A percentile compares a stretch with the other conserved stretches of the same genome.
phyloP scores from a whole-genome alignment of 768 basidiomycete genomes.

The Boletus coccyginus region DNA sequence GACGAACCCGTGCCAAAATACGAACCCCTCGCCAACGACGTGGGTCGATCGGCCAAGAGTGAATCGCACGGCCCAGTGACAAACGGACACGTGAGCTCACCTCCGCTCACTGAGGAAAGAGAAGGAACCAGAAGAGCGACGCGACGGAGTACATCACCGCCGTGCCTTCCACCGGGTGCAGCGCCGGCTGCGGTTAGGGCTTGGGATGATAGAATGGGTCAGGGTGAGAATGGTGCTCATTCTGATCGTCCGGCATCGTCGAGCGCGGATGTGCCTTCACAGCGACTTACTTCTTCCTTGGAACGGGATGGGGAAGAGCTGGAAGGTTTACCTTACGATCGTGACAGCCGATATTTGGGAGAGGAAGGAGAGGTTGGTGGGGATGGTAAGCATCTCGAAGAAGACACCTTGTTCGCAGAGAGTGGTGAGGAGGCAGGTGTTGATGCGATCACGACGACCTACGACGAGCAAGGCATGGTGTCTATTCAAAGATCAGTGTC shows the following conservation, averaged over 20 bases:
- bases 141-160: conserved; percentile 34
- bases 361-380: not conserved
- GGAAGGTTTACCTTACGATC: conserved; percentile 27
- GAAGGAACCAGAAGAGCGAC: conserved; percentile 23
- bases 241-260: conserved; percentile 29
- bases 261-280: conserved; percentile 35
- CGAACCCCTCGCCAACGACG: conserved; percentile 21
- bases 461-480: conserved; percentile 1
- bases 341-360: conserved; percentile 8
- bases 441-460: not conserved
- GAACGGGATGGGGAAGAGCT: conserved; percentile 29
- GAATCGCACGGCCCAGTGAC: conserved; percentile 18
- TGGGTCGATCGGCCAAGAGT: conserved; percentile 5
- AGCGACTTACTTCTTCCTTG: conserved; percentile 32
- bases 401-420: conserved; percentile 11
- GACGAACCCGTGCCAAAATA: conserved; percentile 41
- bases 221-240: conserved; percentile 31
- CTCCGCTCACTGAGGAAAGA: conserved; percentile 10
- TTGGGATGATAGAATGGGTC: conserved; percentile 35
- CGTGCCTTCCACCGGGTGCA: conserved; percentile 43
- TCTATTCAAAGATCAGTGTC: conserved; percentile 11
- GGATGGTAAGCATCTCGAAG: conserved; percentile 14
- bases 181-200: conserved; percentile 37
- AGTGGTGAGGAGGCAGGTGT: conserved; percentile 5
- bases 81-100: conserved; percentile 13